phyloP scores from a whole-genome alignment of 1,284 basidiomycete genomes.

The Athelia psychrophila region DNA sequence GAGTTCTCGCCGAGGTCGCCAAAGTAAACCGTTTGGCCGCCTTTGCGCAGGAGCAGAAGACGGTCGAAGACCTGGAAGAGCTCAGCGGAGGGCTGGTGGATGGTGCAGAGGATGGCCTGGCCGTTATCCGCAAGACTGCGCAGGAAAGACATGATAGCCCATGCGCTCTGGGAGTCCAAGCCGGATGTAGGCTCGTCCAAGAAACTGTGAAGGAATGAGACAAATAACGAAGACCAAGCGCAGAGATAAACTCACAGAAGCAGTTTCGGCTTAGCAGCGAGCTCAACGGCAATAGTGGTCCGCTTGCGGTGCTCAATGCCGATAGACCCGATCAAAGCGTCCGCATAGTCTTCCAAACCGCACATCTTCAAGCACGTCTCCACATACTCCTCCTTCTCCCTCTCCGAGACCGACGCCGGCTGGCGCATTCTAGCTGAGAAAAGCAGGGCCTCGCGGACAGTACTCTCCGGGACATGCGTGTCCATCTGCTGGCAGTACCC shows the following conservation, averaged over 20 bases:
- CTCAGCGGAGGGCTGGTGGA: constrained; percentile 61
- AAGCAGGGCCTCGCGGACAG: constrained; percentile 80
- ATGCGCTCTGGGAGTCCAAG: constrained; percentile 70
- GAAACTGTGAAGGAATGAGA: constrained; percentile 74
- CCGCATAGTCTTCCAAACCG: constrained; percentile 67
- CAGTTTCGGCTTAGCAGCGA: constrained; percentile 64
- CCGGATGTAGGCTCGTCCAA: constrained; percentile 71
- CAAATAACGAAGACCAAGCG: constrained; percentile 87
- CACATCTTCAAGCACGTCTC: constrained; percentile 80
- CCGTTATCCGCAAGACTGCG: constrained; percentile 61
- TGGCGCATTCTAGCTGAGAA: constrained; percentile 86
- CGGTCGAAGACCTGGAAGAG: constrained; percentile 56
- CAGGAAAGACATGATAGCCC: constrained; percentile 31
- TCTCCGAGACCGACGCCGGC: constrained; percentile 57
- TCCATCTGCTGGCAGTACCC: constrained; percentile 85
- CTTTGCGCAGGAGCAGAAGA: constrained; percentile 40
- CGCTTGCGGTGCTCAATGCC: constrained; percentile 80
- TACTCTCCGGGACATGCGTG: constrained; percentile 68
- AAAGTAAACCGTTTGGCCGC: constrained; percentile 53
- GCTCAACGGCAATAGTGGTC: constrained; percentile 80
- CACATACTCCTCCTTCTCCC: constrained; percentile 81
- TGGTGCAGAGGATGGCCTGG: constrained; percentile 54
- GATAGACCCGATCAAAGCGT: constrained; percentile 76
- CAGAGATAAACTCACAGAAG: constrained; percentile 72
- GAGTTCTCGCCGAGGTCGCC: constrained; percentile 52